Evolutionary conservation across 306 rosid species (phyloP).

Genomic region (Cicer yamashitae): DNA sequence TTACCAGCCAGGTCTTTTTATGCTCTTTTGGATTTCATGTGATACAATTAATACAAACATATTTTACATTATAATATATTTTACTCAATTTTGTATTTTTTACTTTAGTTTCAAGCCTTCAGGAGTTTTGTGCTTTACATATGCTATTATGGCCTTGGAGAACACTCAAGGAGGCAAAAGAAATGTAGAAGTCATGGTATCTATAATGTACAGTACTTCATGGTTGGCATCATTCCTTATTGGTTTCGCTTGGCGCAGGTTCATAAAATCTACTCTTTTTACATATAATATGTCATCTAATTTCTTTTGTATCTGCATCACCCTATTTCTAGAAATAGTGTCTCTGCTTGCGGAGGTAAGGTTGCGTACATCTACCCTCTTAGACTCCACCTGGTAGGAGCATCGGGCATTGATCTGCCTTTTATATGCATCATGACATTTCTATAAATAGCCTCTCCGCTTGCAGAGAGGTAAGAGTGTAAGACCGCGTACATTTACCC

Average conservation of each 20-base stretch:
- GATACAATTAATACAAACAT: not conserved
- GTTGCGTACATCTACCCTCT: no score
- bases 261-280: not conserved
- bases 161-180: slow-evolving; percentile 63
- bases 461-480: not conserved
- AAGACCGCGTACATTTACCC: no score
- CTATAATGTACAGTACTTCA: slow-evolving; percentile 57
- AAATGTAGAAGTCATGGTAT: slow-evolving; percentile 61
- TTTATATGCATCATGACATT: not conserved
- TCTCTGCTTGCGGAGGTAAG: not conserved
- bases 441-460: not conserved
- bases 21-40: slow-evolving; percentile 25
- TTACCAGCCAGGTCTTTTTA: slow-evolving; percentile 69
- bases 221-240: slow-evolving; percentile 60
- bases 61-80: slow-evolving; percentile 21
- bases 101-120: slow-evolving; percentile 62
- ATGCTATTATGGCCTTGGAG: slow-evolving; percentile 79
- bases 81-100: slow-evolving; percentile 42
- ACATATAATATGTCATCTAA: not conserved
- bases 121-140: slow-evolving; percentile 66
- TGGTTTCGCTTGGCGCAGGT: slow-evolving; percentile 78
- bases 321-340: not conserved
- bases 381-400: no score
- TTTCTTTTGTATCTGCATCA: not conserved
- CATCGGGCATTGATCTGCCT: not conserved